These are phyloP conservation scores for Fusarium bulbicola DNA, from an alignment of 2,329 filamentous ascomycete genomes.

Conservation along the genomic window DNA sequence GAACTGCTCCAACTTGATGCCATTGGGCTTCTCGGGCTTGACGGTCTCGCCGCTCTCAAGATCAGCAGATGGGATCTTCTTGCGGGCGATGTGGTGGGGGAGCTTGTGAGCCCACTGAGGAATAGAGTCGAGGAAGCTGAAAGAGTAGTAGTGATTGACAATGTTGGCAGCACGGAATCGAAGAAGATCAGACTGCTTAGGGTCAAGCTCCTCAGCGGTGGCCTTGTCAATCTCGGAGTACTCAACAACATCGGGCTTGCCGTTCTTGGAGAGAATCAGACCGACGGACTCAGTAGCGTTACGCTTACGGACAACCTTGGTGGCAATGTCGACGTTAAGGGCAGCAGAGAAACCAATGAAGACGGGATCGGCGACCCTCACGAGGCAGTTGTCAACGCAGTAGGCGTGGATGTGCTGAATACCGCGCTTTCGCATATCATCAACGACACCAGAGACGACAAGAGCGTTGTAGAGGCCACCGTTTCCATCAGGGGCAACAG, in stretches of 20 bases:
- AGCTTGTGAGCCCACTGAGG: slow-evolving; percentile 86
- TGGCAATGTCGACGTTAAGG: slow-evolving; percentile 92
- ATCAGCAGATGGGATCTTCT: slow-evolving; percentile 95
- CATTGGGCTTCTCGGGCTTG: slow-evolving; percentile 95
- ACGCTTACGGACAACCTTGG: slow-evolving; percentile 99
- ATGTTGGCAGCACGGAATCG: slow-evolving; percentile 99
- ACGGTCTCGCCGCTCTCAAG: slow-evolving; percentile 78
- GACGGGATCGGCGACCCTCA: slow-evolving; percentile 95
- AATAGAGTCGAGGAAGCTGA: slow-evolving; percentile 89
- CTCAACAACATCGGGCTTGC: slow-evolving; percentile 95
- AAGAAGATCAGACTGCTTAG: slow-evolving; percentile 80
- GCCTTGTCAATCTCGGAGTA: slow-evolving; percentile 95
- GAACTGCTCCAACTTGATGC: slow-evolving; percentile 99
- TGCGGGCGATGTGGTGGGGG: slow-evolving; percentile 94
- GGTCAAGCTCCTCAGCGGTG: slow-evolving; percentile 88
- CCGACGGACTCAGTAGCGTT: slow-evolving; percentile 96
- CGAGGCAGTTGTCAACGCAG: slow-evolving; percentile 99
- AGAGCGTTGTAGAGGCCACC: slow-evolving; percentile 96
- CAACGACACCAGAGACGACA: slow-evolving; percentile 79
- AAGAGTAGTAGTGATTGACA: slow-evolving; percentile 99
- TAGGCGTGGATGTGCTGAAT: slow-evolving; percentile 97
- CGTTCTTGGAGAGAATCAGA: slow-evolving; percentile 93
- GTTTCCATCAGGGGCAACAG: slow-evolving; percentile 96
- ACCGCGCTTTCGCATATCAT: slow-evolving; percentile 88
- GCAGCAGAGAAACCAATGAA: slow-evolving; percentile 94